Evolutionary conservation across 2,329 filamentous ascomycete species (phyloP).

Genomic region (Tolypocladium nubicola): DNA sequence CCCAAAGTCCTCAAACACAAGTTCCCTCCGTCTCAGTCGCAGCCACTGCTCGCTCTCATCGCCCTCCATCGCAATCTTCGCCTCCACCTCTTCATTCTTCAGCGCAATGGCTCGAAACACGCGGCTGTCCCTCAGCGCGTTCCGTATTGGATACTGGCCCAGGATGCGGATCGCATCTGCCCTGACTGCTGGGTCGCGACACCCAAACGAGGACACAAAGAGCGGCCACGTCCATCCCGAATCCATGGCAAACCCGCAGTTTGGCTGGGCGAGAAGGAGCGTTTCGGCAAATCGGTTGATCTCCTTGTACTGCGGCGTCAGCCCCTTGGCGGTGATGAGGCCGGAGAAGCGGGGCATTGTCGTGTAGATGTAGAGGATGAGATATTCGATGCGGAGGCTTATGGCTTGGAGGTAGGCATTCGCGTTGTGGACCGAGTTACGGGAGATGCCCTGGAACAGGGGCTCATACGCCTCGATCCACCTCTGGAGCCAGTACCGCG

Average conservation of each 20-base stretch:
- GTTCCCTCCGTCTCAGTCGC: conserved; percentile 23
- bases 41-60: conserved; percentile 26
- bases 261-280: conserved; percentile 22
- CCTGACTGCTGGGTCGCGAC: conserved; percentile 25
- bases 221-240: conserved; percentile 34
- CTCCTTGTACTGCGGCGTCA: conserved; percentile 32
- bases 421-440: conserved; percentile 12
- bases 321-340: conserved; percentile 20
- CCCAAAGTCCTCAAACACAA: conserved; percentile 27
- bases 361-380: conserved; percentile 28
- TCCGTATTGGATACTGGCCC: conserved; percentile 27
- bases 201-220: conserved; percentile 29
- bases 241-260: conserved; percentile 33
- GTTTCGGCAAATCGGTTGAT: conserved; percentile 26
- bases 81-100: conserved; percentile 25
- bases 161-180: conserved; percentile 30
- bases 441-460: conserved; percentile 17
- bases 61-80: conserved; percentile 18
- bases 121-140: conserved; percentile 31
- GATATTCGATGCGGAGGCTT: conserved; percentile 30
- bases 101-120: conserved; percentile 27
- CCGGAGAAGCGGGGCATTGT: conserved; percentile 26
- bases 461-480: conserved; percentile 28
- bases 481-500: conserved; percentile 26
- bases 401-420: conserved; percentile 23